Evolutionary conservation across 1,139 yeast genomes (phyloP), one percentile per base, ranked within the genome.

Genomic region (Maudiozyma humilis): DNA sequence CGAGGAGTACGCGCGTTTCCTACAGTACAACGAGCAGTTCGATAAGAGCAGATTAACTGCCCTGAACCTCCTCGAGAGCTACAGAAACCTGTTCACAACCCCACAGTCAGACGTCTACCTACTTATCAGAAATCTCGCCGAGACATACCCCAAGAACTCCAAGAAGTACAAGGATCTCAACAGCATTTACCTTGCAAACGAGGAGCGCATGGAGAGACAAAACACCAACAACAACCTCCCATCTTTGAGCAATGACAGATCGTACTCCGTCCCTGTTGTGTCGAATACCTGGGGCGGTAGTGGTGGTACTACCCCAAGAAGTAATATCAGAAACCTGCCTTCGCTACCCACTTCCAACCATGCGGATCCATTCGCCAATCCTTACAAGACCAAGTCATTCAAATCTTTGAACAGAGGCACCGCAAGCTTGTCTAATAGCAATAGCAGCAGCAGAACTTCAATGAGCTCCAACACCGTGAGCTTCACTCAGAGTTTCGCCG

Each of bases 111-210:
- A 82, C 44, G 63, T 78, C 16, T 67, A 70, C 41, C 60, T 81
- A 15, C 63, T 82, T 40, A 51, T 81, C 8, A 72, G 70, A 45
- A 88, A 81, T 51, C 66, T 79, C 45, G 65, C 79, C 2, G 80
- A 78, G 48, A 62, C 81, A 13, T 76, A 72, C 53, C 71, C 79
- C 0, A 56, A 61, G 38, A 57, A 57, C 37, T 61, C 75, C 0
- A 45, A 53, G 0, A 64, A 68, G 43, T 55, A 60, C 36, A 59
- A 57, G 25, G 67, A 64, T 37, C 52, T 73, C 29, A 52, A 59
- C 13, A 43, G 51, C 7, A 54, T 66, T 5, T 65, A 64, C 45
- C 56, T 60, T 16, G 36, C 55, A 45, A 49, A 62, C 49, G 56
- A 57, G 51, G 51, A 54, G 43, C 44, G 47, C 44, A 25, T 49